These are phyloP conservation scores for Flaveria brownii DNA, from an alignment of 129 eudicot genomes.

Conservation along the genomic window DNA sequence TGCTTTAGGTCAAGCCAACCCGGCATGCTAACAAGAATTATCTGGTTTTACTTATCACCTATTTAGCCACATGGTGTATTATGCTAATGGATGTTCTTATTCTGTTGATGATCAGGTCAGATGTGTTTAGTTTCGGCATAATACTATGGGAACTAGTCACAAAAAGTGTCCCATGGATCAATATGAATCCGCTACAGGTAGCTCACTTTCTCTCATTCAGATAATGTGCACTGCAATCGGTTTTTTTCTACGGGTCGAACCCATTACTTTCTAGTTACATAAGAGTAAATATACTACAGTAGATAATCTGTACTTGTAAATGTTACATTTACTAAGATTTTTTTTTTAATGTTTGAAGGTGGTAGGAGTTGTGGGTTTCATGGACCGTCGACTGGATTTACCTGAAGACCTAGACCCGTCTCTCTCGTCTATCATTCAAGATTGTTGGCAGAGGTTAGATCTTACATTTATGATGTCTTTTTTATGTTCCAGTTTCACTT, in stretches of 20 bases:
- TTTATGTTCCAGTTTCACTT: not conserved
- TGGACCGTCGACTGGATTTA: constrained; percentile 79
- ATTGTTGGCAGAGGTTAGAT: constrained; percentile 84
- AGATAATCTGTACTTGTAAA: not conserved
- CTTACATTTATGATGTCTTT: not conserved
- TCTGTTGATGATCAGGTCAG: constrained; percentile 61
- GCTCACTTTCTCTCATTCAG: constrained; percentile 17
- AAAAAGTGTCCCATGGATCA: constrained; percentile 67
- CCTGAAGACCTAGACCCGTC: constrained; percentile 64
- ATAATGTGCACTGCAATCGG: not conserved
- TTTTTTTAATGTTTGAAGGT: constrained; percentile 42
- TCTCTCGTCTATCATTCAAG: constrained; percentile 61
- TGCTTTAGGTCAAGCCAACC: not conserved
- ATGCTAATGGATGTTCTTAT: constrained; percentile 18
- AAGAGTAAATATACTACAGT: not conserved
- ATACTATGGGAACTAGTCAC: constrained; percentile 90
- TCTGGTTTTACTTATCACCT: not conserved
- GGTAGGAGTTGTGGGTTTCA: constrained; percentile 88
- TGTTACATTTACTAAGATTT: not conserved
- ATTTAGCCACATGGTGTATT: not conserved
- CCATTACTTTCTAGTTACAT: not conserved
- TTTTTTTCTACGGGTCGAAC: not conserved
- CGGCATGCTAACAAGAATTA: not conserved
- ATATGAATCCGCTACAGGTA: constrained; percentile 81
- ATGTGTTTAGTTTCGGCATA: constrained; percentile 90